Evolutionary conservation across 495 filamentous ascomycete genomes (phyloP).

Genomic region (Lasiosphaeriaceae sp.): DNA sequence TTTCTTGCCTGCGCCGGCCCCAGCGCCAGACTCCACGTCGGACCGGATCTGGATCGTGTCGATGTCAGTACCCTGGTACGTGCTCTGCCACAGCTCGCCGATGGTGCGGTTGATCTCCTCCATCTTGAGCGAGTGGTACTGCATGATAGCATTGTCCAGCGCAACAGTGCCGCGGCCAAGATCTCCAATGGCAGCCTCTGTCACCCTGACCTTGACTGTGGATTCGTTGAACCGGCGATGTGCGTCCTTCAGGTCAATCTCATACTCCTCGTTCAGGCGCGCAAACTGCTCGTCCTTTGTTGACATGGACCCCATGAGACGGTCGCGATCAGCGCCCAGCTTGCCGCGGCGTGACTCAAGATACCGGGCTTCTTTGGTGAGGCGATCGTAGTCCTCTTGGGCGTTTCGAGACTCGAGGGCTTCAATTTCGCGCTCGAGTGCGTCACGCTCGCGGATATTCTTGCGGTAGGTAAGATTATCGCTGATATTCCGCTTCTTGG

Average conservation of each 20-base stretch:
- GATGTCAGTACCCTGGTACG: conserved; percentile 96
- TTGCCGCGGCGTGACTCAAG: conserved; percentile 59
- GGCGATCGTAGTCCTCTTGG: conserved; percentile 72
- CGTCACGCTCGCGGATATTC: conserved; percentile 61
- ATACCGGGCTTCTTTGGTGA: conserved; percentile 60
- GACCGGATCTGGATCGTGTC: conserved; percentile 94
- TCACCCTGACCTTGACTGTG: conserved; percentile 87
- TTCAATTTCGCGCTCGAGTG: conserved; percentile 63
- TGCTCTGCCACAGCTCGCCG: conserved; percentile 92
- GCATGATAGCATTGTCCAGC: conserved; percentile 94
- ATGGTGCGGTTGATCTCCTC: conserved; percentile 95
- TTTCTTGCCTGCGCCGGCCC: conserved; percentile 57
- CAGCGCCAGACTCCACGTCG: conserved; percentile 61
- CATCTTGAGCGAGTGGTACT: conserved; percentile 94
- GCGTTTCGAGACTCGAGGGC: conserved; percentile 78
- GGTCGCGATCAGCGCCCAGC: conserved; percentile 44
- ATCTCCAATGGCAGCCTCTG: conserved; percentile 88
- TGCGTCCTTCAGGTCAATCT: conserved; percentile 81
- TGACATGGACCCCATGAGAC: conserved; percentile 67
- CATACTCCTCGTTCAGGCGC: conserved; percentile 69
- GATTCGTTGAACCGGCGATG: conserved; percentile 78
- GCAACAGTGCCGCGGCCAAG: conserved; percentile 74
- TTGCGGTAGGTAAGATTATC: conserved; percentile 86
- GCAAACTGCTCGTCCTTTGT: conserved; percentile 76
- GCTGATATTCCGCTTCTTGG: conserved; percentile 73